These are phyloP conservation scores for Glycyrrhiza uralensis DNA, from an alignment of 306 rosid species.

Conservation along the genomic window DNA sequence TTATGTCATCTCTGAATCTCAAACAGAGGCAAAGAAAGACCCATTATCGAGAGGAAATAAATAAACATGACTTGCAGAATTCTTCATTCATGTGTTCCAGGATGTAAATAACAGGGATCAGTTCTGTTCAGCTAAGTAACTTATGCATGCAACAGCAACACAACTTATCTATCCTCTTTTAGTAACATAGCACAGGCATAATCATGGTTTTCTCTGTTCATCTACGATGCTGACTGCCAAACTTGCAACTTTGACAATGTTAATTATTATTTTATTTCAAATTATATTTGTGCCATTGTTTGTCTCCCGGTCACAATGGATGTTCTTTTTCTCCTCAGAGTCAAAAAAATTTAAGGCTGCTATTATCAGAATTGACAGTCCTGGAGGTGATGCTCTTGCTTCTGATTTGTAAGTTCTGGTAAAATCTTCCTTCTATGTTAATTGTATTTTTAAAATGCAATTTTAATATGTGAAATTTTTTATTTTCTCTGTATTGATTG, in stretches of 20 bases:
- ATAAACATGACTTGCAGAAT: neutral
- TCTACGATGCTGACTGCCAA: neutral
- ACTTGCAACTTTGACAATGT: neutral
- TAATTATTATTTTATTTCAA: neutral
- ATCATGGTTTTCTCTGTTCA: neutral
- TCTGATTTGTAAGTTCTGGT: slow-evolving; percentile 89
- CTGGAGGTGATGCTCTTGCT: slow-evolving; percentile 99
- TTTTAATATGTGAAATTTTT: slow-evolving; percentile 3
- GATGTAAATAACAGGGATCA: neutral
- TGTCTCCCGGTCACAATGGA: neutral
- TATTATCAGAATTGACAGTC: slow-evolving; percentile 89
- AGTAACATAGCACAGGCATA: neutral
- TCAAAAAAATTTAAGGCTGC: slow-evolving; percentile 81
- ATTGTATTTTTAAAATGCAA: slow-evolving; percentile 18
- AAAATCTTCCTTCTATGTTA: slow-evolving; percentile 7
- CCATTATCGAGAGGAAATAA: neutral
- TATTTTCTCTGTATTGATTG: slow-evolving; percentile 12
- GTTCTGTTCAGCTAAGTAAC: neutral
- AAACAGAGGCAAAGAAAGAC: neutral
- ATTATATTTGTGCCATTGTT: neutral
- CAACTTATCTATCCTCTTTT: neutral
- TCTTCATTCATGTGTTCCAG: neutral
- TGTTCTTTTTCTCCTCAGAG: slow-evolving; percentile 43
- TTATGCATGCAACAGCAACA: neutral
- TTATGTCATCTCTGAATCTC: neutral